phyloP scores from a whole-genome alignment of 306 rosid species.

The Leucaena leucocephala region DNA sequence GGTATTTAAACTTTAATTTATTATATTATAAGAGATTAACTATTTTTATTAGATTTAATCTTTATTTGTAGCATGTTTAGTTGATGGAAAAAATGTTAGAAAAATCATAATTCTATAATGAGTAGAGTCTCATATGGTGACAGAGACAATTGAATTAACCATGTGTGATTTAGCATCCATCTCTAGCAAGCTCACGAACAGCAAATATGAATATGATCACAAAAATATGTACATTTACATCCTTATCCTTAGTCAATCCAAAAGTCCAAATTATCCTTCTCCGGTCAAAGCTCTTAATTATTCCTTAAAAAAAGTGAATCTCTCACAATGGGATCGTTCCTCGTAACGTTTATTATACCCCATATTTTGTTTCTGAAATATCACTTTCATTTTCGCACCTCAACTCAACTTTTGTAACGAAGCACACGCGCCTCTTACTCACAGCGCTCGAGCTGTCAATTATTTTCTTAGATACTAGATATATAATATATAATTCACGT shows the following conservation, averaged over 20 bases:
- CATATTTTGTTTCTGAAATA: not conserved
- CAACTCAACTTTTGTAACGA: not conserved
- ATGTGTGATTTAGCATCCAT: not conserved
- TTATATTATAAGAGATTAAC: too few species aligned
- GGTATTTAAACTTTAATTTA: too few species aligned
- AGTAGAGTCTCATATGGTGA: not conserved
- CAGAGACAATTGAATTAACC: not conserved
- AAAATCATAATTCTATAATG: not conserved
- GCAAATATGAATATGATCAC: not conserved
- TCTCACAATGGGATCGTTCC: not conserved
- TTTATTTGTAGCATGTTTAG: too few species aligned
- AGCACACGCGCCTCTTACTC: not conserved
- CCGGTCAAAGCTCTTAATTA: too few species aligned
- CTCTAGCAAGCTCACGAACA: not conserved
- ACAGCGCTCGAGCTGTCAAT: not conserved
- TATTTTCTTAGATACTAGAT: too few species aligned
- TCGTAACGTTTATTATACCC: not conserved
- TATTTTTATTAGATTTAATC: too few species aligned
- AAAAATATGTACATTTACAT: not conserved
- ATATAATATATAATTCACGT: too few species aligned
- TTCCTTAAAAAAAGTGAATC: not conserved
- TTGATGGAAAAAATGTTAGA: not conserved
- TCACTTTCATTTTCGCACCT: not conserved
- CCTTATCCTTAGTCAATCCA: not conserved
- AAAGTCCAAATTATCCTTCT: not conserved